Conservation (phyloP, 371 early-diverging fungal genomes). For the Thermomucor indicae-seudaticae region DNA sequence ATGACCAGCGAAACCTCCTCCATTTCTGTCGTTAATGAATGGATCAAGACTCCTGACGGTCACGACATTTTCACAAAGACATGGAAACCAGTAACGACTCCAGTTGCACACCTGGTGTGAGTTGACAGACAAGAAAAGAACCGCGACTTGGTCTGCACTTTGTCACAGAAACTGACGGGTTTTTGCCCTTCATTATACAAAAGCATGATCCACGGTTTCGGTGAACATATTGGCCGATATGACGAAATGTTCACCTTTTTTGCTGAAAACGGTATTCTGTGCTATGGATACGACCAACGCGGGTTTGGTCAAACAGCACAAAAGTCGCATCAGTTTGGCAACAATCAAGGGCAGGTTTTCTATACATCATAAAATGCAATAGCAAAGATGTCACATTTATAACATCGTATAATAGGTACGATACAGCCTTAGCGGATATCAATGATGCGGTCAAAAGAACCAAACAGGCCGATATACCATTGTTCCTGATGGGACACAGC, state of each 20-base stretch:
- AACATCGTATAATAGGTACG: constrained; percentile 15
- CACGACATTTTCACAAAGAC: constrained; percentile 42
- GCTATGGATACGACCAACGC: constrained; percentile 60
- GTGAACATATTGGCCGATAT: constrained; percentile 64
- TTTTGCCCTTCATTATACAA: constrained; percentile 5
- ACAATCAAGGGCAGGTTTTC: constrained; percentile 57
- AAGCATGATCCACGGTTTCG: constrained; percentile 66
- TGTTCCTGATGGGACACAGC: constrained; percentile 63
- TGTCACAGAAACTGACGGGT: background rate
- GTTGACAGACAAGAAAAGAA: background rate
- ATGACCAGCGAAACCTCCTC: no score
- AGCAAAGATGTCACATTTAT: no score
- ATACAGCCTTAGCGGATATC: constrained; percentile 45
- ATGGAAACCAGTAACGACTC: constrained; percentile 31
- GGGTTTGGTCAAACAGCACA: constrained; percentile 62
- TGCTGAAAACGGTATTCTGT: constrained; percentile 50
- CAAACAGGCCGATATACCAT: constrained; percentile 38
- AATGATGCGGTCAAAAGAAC: constrained; percentile 45
- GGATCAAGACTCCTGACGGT: constrained; percentile 33
- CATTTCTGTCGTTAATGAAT: constrained; percentile 22
- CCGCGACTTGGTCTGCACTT: background rate
- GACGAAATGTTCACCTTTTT: constrained; percentile 49
- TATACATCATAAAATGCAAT: no score
- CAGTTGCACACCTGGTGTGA: constrained; percentile 35
- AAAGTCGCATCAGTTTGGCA: constrained; percentile 46